Conservation (phyloP, 2,329 filamentous ascomycete species). For the Exophiala aquamarina region DNA sequence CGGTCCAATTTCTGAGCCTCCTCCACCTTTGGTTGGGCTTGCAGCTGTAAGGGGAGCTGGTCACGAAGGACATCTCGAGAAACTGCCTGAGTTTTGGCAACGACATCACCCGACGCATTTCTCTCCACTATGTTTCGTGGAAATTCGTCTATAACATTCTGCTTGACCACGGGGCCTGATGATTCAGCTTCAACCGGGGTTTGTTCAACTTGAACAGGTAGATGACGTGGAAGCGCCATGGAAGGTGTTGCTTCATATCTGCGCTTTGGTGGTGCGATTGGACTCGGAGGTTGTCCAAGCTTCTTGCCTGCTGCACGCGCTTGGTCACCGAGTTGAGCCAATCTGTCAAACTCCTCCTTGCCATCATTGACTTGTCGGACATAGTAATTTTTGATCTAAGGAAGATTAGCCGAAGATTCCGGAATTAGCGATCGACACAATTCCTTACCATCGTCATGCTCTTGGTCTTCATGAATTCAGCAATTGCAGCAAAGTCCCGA, state of each 20-base stretch:
- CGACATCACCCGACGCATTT: constrained; percentile 18
- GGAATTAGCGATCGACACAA: not conserved
- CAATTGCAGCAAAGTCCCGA: constrained; percentile 49
- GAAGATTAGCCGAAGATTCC: constrained; percentile 7
- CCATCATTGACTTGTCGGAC: constrained; percentile 44
- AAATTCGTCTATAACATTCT: constrained; percentile 28
- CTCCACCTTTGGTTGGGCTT: constrained; percentile 27
- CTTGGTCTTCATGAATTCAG: constrained; percentile 52
- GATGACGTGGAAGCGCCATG: constrained; percentile 29
- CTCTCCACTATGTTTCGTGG: constrained; percentile 22
- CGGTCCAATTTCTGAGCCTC: constrained; percentile 37
- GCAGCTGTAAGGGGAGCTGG: constrained; percentile 8
- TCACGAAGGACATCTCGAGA: constrained; percentile 16
- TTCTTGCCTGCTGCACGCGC: constrained; percentile 46
- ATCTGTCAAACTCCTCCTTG: constrained; percentile 45
- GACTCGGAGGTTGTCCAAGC: constrained; percentile 44
- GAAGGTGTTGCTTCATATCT: constrained; percentile 49
- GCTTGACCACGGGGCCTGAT: constrained; percentile 34
- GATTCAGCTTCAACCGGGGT: constrained; percentile 40
- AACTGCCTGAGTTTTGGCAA: constrained; percentile 17
- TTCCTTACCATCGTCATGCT: constrained; percentile 52
- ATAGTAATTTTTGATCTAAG: constrained; percentile 52
- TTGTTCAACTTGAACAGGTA: constrained; percentile 33
- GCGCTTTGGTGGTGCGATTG: constrained; percentile 43
- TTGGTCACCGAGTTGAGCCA: constrained; percentile 42